Evolutionary conservation across 345 rosid species (phyloP), one percentile per base, ranked within the genome.

Genomic region (Salix suchowensis): DNA sequence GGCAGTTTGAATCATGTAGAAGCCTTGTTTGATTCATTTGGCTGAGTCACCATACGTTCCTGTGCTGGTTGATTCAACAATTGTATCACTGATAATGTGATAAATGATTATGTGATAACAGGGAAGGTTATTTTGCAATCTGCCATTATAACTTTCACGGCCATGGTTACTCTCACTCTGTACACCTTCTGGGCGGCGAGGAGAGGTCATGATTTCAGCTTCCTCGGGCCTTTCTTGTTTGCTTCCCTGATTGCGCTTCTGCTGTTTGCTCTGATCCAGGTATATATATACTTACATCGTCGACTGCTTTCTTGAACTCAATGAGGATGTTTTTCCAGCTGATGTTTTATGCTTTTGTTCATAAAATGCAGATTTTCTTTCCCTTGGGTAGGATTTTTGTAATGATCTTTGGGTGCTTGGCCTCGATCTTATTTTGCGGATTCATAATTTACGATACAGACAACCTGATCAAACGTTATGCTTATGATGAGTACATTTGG

Each of bases 101-200:
- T 12, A 18, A 26, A 30, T 67, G 39, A 19, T 34, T 34, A 32
- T 23, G 55, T 74, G 74, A 19, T 40, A 50, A 62, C 90, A 91
- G 95, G 97, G 67, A 88, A 86, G 81, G 88, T 92, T 5, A 89
- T 92, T 69, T 74, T 92, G 65, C 93, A 89, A 79, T 69, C 94
- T 48, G 93, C 76, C 9, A 88, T 89, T 23, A 66, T 89, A 77
- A 91, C 97, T 0, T 48, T 91, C 30, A 83, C 68, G 19, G 88
- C 89, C 76, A 91, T 90, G 21, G 77, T 89, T 55, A 72, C 84
- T 21, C 94, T 92, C 26, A 89, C 97, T 36, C 82, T 88, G 28
- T 90, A 87, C 86, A 94, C 97, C 14, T 91, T 92, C 84, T 94
- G 97, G 98, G 98, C 97, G 23, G 96, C 89, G 16, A 86, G 82